Evolutionary conservation across 2,329 filamentous ascomycete genomes (phyloP), one percentile per base, ranked within the genome.

Genomic region (Hyphodiscus sp.): DNA sequence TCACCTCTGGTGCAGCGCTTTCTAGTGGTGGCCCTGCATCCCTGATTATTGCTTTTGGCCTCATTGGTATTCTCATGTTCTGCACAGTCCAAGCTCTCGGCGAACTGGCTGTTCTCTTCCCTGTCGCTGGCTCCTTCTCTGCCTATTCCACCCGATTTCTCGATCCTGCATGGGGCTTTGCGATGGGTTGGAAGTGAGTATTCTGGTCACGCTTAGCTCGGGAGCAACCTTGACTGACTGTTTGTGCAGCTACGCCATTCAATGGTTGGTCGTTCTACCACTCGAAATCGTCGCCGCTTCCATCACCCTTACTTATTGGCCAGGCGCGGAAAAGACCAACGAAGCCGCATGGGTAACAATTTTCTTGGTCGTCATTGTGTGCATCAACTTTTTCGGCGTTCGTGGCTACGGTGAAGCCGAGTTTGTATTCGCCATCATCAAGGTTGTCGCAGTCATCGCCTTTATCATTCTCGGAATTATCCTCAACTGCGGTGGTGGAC

Each of bases 81-180:
- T 61, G 57, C 23, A 95, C 90, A 1, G 87, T 95, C 30, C 91
- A 96, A 65, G 90, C 91, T 0, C 77, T 96, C 29, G 92, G 91
- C 59, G 92, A 97, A 70, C 81, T 97, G 69, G 89, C 91, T 20
- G 91, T 96, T 20, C 73, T 90, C n/a, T 96, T 91, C 64, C 91
- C 91, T 2, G 86, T 96, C 20, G 87, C 91, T 19, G 92, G 91
- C 52, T 94, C 90, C 11, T 96, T 96, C 68, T 89, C 89, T 1
- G 85, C 89, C 7, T 96, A 91, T 73, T 92, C 91, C n/a, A 95
- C 90, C 20, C 83, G 92, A 10, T 96, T 96, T 64, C 70, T 96
- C 11, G 91, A 96, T 65, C 91, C 91, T 1, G 91, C 91, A 0
- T 96, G 89, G 90, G 91, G 90, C 0, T 95, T 95, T 65, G 89